Percentiles rank a stretch among this genome's conserved stretches.
phyloP scores from a whole-genome alignment of 768 basidiomycete genomes.

The Cytidiella melzeri region DNA sequence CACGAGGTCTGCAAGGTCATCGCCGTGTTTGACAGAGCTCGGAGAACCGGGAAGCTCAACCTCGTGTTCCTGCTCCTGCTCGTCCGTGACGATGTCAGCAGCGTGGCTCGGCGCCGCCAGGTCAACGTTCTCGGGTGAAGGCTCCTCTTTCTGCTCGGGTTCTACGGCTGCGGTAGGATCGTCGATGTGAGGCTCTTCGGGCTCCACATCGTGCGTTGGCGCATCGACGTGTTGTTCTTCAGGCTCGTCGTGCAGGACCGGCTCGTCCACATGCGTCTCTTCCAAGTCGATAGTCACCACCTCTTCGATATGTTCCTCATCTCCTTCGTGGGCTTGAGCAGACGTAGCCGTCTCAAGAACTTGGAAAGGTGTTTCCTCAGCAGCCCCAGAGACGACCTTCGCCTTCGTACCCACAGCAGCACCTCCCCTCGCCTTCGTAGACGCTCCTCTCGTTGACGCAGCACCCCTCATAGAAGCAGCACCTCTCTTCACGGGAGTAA shows the following conservation, averaged over 20 bases:
- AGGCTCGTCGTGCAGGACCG: not conserved
- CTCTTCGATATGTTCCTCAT: not conserved
- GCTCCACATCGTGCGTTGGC: slow-evolving; percentile 18
- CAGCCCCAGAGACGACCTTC: slow-evolving; percentile 19
- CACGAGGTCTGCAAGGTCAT: slow-evolving; percentile 60
- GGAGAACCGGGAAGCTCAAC: slow-evolving; percentile 10
- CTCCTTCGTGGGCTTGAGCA: not conserved
- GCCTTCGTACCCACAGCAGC: slow-evolving; percentile 20
- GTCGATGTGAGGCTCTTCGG: slow-evolving; percentile 10
- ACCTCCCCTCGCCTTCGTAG: slow-evolving; percentile 20
- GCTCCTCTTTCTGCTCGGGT: not conserved
- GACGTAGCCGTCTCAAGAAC: not conserved
- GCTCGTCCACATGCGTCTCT: slow-evolving; percentile 3
- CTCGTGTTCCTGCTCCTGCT: slow-evolving; percentile 8
- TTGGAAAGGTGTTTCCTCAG: slow-evolving; percentile 10
- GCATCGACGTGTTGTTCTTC: slow-evolving; percentile 6
- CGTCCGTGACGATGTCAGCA: slow-evolving; percentile 4
- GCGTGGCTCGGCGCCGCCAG: slow-evolving; percentile 13
- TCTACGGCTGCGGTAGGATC: slow-evolving; percentile 10
- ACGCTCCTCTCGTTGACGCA: slow-evolving; percentile 26
- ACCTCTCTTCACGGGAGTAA: slow-evolving; percentile 13
- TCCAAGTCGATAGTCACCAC: slow-evolving; percentile 1
- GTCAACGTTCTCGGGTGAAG: not conserved
- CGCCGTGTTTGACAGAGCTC: slow-evolving; percentile 17
- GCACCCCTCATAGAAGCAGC: slow-evolving; percentile 19